phyloP scores from a whole-genome alignment of 352 stramenopile genomes.

The Phytophthora uliginosa region DNA sequence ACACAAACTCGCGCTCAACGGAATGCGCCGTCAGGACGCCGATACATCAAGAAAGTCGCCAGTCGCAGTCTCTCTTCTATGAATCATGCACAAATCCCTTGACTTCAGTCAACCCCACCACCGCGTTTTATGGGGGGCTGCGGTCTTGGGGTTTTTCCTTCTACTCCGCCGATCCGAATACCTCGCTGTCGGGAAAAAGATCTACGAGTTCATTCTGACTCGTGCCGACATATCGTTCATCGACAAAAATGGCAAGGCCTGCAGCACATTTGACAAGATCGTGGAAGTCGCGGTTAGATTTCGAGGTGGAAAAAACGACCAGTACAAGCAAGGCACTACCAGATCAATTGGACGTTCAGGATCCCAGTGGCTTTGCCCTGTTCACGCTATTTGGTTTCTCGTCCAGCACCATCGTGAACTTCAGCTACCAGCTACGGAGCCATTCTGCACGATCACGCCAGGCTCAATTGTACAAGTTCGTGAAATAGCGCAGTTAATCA shows the following conservation, averaged over 20 bases:
- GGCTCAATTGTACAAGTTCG: constrained; percentile 8
- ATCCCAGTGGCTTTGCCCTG: neutral
- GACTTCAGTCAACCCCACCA: neutral
- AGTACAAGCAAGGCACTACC: neutral
- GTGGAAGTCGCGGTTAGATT: neutral
- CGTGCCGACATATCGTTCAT: neutral
- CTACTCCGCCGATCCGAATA: neutral
- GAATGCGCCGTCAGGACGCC: neutral
- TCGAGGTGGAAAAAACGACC: neutral
- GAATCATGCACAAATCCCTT: neutral
- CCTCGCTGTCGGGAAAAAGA: neutral
- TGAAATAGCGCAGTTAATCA: neutral
- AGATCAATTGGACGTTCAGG: neutral
- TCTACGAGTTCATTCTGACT: constrained; percentile 4
- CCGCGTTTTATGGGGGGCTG: neutral
- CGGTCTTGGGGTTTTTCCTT: neutral
- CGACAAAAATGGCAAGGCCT: neutral
- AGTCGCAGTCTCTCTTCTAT: neutral
- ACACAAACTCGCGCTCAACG: neutral
- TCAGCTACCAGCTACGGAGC: neutral
- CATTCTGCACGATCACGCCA: neutral
- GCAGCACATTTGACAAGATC: constrained; percentile 7
- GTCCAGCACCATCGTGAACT: neutral
- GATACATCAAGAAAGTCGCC: neutral
- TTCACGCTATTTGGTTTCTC: neutral